These are phyloP conservation scores for Sphaerostilbella broomeana DNA, from an alignment of 2,329 filamentous ascomycete genomes.

Conservation along the genomic window DNA sequence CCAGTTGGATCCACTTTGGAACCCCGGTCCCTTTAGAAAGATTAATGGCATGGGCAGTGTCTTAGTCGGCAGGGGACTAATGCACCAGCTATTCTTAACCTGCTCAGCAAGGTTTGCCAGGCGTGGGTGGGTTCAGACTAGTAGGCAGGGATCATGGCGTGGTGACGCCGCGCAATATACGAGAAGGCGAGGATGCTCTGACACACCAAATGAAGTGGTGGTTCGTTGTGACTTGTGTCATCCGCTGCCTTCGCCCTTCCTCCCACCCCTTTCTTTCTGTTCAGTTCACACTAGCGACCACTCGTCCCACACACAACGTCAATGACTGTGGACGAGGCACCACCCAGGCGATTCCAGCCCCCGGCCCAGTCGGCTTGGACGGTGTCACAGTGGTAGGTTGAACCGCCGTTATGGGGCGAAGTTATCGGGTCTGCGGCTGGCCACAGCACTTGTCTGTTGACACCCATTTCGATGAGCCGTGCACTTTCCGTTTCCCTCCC, in stretches of 20 bases:
- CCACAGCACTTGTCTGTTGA: constrained; percentile 11
- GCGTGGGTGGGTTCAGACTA: constrained; percentile 24
- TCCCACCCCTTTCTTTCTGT: constrained; percentile 19
- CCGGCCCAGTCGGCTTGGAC: constrained; percentile 14
- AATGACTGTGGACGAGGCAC: constrained; percentile 11
- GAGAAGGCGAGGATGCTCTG: constrained; percentile 42
- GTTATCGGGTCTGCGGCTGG: constrained; percentile 14
- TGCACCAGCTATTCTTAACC: constrained; percentile 41
- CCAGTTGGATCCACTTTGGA: constrained; percentile 20
- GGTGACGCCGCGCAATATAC: constrained; percentile 46
- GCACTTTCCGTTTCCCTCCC: background rate
- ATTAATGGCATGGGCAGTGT: constrained; percentile 31
- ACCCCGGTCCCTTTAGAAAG: constrained; percentile 24
- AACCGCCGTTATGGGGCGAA: constrained; percentile 15
- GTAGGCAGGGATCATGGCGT: constrained; percentile 27
- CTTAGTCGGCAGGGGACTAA: constrained; percentile 30
- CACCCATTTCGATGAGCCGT: constrained; percentile 6
- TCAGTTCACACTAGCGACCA: constrained; percentile 24
- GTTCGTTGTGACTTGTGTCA: constrained; percentile 27
- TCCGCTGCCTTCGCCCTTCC: constrained; percentile 18
- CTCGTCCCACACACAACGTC: constrained; percentile 17
- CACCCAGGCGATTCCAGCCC: constrained; percentile 15
- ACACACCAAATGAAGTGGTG: constrained; percentile 42
- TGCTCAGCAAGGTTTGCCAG: constrained; percentile 30
- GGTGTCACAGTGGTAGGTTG: constrained; percentile 12